Evolutionary conservation across 1,284 basidiomycete species (phyloP).

Genomic region (Pterulicium gracile): DNA sequence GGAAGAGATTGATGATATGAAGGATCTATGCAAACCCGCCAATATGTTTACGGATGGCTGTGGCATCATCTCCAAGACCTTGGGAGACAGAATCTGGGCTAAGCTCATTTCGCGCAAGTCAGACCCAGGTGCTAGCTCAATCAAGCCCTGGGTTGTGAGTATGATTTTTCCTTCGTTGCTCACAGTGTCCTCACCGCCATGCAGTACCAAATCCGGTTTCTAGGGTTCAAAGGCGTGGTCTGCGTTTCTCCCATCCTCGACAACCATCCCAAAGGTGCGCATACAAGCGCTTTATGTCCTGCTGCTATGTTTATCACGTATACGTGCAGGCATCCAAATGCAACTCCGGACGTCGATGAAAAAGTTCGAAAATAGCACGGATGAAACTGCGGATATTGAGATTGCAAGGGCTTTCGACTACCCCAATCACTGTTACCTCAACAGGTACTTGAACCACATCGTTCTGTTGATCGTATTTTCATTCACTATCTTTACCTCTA

Average conservation of each 20-base stretch:
- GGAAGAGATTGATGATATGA: constrained; percentile 20
- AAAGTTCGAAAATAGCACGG: constrained; percentile 50
- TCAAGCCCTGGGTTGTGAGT: constrained; percentile 47
- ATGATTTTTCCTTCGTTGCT: constrained; percentile 3
- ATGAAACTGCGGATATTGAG: constrained; percentile 46
- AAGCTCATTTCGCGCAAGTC: constrained; percentile 35
- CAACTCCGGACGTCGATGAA: constrained; percentile 60
- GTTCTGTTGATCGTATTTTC: too few relatives aligned
- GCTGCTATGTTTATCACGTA: neutral
- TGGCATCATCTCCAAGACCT: constrained; percentile 56
- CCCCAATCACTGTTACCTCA: constrained; percentile 49
- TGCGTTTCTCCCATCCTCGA: constrained; percentile 46
- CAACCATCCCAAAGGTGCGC: constrained; percentile 16
- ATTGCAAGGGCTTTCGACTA: constrained; percentile 52
- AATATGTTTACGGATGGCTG: constrained; percentile 65
- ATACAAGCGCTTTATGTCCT: neutral
- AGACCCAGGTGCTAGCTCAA: constrained; percentile 19
- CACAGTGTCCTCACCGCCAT: constrained; percentile 5
- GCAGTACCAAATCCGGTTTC: constrained; percentile 67
- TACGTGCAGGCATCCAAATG: constrained; percentile 34
- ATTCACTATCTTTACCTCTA: constrained; percentile 1
- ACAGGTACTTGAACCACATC: too few relatives aligned
- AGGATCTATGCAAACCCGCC: constrained; percentile 6
- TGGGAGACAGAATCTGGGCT: constrained; percentile 49
- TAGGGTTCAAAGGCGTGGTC: constrained; percentile 72